Evolutionary conservation across 164 flowering plant genomes (phyloP), one percentile per base, ranked within the genome.

Genomic region (Dillenia turbinata): DNA sequence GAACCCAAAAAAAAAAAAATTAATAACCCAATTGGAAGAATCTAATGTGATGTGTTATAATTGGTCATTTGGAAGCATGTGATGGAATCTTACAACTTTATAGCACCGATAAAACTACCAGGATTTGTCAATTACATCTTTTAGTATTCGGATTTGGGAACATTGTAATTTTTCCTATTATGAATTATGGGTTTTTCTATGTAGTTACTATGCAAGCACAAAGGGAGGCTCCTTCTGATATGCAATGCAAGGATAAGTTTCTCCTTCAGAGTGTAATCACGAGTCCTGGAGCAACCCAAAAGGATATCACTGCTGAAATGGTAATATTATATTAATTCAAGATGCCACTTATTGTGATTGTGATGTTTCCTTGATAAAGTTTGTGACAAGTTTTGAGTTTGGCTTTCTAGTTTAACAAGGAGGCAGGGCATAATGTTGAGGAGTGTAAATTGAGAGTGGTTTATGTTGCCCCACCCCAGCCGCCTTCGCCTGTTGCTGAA

Each of bases 401-500:
- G 55, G 22, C 16, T 52, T 52, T 52, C 24, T 16, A 52, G 64
- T 61, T 61, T 24, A 50, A 61, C 45, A 61, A 33, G 44, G 54
- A 61, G 53, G 55, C 24, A 9, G 64, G 64, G 4, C 33, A 50
- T 12, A 45, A 33, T 61, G 55, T 61, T 14, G 64, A 51, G 22
- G 64, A 61, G 72, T 81, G 77, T 78, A 85, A 81, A 69, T 70
- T 85, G 79, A 79, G 69, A 72, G 90, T 85, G 56, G 62, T 78
- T 10, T 85, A 85, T 73, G 84, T 83, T 60, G 59, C 85, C 59
- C 85, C 87, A 9, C 81, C 81, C 46, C 87, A 79, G 61, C 84
- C 83, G 5, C 81, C 83, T 17, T 81, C 87, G 12, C 82, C 89
- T 19, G 85, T 85, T 57, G 71, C 79, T 13, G 87, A 85, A 70